A percentile compares a stretch with the other conserved stretches of the same genome.
Conservation (phyloP, 306 rosid species). For the Crotalaria pallida region DNA sequence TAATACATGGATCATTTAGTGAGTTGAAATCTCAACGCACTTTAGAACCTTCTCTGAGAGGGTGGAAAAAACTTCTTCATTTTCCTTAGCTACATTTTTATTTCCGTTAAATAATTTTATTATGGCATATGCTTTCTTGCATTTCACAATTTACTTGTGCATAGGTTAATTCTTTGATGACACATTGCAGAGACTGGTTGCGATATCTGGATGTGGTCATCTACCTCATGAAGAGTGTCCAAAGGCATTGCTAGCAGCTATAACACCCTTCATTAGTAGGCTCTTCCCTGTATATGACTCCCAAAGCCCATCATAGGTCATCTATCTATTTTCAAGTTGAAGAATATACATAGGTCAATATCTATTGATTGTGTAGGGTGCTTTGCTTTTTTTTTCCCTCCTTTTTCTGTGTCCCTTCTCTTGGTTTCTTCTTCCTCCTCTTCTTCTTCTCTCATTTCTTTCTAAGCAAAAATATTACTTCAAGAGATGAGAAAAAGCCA, state of each 20-base stretch:
- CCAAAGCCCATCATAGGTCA: slow-evolving; percentile 48
- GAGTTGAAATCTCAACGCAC: no score
- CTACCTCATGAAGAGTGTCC: slow-evolving; percentile 99
- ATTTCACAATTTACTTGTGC: background rate
- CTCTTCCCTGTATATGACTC: slow-evolving; percentile 43
- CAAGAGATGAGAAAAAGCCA: slow-evolving; percentile 40
- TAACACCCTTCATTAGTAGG: slow-evolving; percentile 68
- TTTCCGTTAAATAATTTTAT: background rate
- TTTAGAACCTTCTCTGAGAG: no score
- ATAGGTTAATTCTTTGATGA: background rate
- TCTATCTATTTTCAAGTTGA: slow-evolving; percentile 20
- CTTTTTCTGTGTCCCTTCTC: background rate
- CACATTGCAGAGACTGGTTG: slow-evolving; percentile 74
- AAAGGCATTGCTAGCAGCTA: slow-evolving; percentile 80
- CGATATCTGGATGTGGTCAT: slow-evolving; percentile 98
- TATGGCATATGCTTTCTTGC: background rate
- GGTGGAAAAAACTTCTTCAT: background rate
- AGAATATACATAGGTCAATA: slow-evolving; percentile 30
- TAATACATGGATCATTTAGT: no score
- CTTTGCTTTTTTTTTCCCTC: background rate
- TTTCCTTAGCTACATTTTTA: background rate
- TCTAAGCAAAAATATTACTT: slow-evolving; percentile 16
- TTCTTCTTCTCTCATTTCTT: slow-evolving; percentile 12
- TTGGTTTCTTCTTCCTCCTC: no score
- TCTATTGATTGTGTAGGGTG: slow-evolving; percentile 22